phyloP scores from a whole-genome alignment of 257 asterid genomes.

The Prunella vulgaris region DNA sequence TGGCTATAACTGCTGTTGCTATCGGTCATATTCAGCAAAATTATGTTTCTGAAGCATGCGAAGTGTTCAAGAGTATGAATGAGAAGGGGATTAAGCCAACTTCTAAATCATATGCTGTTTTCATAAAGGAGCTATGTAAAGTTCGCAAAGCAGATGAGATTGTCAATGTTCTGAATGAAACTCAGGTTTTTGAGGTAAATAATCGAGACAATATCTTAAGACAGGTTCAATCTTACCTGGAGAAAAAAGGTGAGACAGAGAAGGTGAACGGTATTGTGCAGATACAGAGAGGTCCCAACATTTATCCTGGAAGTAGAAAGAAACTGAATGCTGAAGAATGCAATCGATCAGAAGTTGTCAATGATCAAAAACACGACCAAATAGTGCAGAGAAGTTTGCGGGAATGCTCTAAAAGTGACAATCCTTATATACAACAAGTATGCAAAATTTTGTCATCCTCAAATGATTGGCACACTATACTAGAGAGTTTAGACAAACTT shows the following conservation, averaged over 20 bases:
- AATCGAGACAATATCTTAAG: slow-evolving; percentile 39
- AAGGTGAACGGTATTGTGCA: slow-evolving; percentile 34
- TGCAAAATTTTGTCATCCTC: slow-evolving; percentile 47
- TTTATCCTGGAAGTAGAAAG: slow-evolving; percentile 14
- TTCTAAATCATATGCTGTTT: slow-evolving; percentile 40
- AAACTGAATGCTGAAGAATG: slow-evolving; percentile 12
- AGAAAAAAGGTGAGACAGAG: slow-evolving; percentile 46
- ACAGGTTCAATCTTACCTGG: slow-evolving; percentile 41
- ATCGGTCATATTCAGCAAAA: slow-evolving; percentile 59
- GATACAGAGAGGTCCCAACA: slow-evolving; percentile 26
- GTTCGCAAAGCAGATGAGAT: slow-evolving; percentile 55
- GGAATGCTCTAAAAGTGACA: background rate
- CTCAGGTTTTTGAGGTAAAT: slow-evolving; percentile 33
- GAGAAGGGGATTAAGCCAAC: slow-evolving; percentile 50
- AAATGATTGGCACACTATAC: slow-evolving; percentile 48
- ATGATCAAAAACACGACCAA: slow-evolving; percentile 20
- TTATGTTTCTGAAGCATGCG: slow-evolving; percentile 50
- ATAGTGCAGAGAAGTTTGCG: slow-evolving; percentile 14
- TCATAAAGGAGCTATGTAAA: slow-evolving; percentile 66
- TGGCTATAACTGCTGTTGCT: slow-evolving; percentile 60
- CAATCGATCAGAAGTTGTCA: slow-evolving; percentile 18
- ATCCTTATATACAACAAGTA: slow-evolving; percentile 33
- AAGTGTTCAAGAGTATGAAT: slow-evolving; percentile 49
- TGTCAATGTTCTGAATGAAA: slow-evolving; percentile 47
- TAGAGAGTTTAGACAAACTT: slow-evolving; percentile 54